Base-by-base conservation (phyloP, 306 rosid genomes). In the Coriaria nepalensis region DNA sequence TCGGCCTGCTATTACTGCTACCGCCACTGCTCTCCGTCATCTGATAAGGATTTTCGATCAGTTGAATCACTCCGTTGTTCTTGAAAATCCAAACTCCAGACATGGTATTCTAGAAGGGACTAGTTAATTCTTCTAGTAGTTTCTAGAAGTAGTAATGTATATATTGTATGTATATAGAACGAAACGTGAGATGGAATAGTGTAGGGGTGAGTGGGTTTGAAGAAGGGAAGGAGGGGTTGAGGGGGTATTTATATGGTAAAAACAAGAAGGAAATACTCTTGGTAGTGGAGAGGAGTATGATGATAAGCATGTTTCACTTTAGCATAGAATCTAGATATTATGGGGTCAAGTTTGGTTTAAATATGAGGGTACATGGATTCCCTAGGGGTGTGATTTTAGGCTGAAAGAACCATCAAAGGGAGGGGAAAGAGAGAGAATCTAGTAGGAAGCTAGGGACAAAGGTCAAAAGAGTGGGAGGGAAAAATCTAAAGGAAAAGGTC, bases 71-170 rank as follows among this genome's bases (percentile, higher is more conserved):
- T 2, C 98, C 98, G 1, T 84, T 60, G 3, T 12, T 60, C 54
- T 70, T 68, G 75, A 92, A 92, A 10, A 69, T 63, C 98, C 93
- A 92, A 43, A 92, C 98, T 2, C 98, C 98, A 0, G 98, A 69
- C 98, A 81, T 83, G 51, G 9, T 45, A 35, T 4, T 53, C 29
- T 20, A 20, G 29, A 1, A 20, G 29, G 29, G 29, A 20, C 2
- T 20, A 20, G 2, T 20, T 20, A 20, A 20, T 3, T 20, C 29
- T 20, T 20, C 29, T 20, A 20, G 29, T 20, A 20, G 29, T 20
- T 20, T 20, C 29, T 20, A 20, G 29, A 20, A 20, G 29, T 20
- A 20, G 29, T 20, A 3, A 20, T 20, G 29, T 20, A 20, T 20
- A 3, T 59, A 46, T 35, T 46, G 2, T 35, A 5, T 5, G 4